Percentiles rank a stretch among this genome's conserved stretches.
Evolutionary conservation across 768 basidiomycete species (phyloP).

Genomic region (Leccinum longicurvipes): DNA sequence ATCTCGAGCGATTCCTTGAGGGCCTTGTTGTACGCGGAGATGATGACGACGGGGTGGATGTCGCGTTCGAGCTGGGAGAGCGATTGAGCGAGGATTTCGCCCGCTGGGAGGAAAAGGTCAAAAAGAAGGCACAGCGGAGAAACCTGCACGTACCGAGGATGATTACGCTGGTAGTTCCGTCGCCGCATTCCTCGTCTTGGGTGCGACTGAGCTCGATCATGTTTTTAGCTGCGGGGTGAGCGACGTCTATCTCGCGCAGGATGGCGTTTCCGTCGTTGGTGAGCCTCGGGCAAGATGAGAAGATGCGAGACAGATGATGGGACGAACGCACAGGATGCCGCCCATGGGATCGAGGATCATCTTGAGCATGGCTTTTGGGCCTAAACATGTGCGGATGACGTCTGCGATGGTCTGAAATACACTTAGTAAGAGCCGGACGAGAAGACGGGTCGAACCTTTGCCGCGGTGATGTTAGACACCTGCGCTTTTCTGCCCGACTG

Average conservation of each 20-base stretch:
- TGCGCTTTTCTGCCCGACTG: slow-evolving; percentile 95
- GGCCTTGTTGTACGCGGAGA: slow-evolving; percentile 96
- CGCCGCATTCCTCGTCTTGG: slow-evolving; percentile 98
- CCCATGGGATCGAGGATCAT: slow-evolving; percentile 99
- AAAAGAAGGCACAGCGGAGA: neutral
- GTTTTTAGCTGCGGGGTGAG: slow-evolving; percentile 97
- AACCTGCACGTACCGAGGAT: slow-evolving; percentile 82
- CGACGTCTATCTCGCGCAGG: slow-evolving; percentile 96
- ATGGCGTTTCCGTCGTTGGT: slow-evolving; percentile 99
- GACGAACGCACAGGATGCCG: slow-evolving; percentile 76
- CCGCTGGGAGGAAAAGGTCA: slow-evolving; percentile 49
- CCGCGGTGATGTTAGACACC: slow-evolving; percentile 94
- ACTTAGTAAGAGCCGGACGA: too few species aligned
- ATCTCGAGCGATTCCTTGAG: slow-evolving; percentile 89
- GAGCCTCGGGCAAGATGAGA: slow-evolving; percentile 46
- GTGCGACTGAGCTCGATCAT: slow-evolving; percentile 99
- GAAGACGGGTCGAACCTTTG: slow-evolving; percentile 82
- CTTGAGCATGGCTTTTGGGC: slow-evolving; percentile 98
- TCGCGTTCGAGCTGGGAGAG: slow-evolving; percentile 90
- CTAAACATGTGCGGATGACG: slow-evolving; percentile 95
- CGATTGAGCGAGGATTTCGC: slow-evolving; percentile 96
- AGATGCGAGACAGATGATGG: neutral
- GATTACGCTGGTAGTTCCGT: slow-evolving; percentile 97
- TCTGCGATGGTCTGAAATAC: slow-evolving; percentile 89
- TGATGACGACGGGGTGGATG: slow-evolving; percentile 99